A percentile compares a stretch with the other conserved stretches of the same genome.
These are phyloP conservation scores for Solanum chiquidenum DNA, from an alignment of 257 asterid species.

Conservation along the genomic window DNA sequence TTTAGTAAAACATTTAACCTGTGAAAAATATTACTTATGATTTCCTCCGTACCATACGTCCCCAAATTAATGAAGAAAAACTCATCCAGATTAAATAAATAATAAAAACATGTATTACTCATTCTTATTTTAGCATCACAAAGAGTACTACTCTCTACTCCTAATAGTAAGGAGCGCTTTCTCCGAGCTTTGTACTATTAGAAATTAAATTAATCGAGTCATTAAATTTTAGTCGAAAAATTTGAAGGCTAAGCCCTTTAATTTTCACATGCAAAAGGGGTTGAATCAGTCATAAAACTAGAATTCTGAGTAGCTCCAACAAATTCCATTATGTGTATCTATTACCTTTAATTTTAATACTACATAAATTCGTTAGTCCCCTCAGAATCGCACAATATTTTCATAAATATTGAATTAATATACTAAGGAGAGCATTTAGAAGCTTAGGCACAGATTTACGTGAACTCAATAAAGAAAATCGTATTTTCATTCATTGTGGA, in stretches of 20 bases:
- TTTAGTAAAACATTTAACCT: no score
- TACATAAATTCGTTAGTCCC: no score
- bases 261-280: neutral
- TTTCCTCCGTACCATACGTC: no score
- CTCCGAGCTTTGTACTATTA: neutral
- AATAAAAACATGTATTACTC: no score
- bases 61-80: no score
- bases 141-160: neutral
- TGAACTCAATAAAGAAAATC: neutral
- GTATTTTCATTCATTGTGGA: neutral
- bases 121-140: neutral
- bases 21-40: no score
- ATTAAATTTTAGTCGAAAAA: neutral
- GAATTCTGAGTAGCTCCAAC: neutral
- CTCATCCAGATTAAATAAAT: no score
- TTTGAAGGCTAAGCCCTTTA: neutral
- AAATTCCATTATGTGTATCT: neutral
- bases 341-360: no score
- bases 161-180: neutral
- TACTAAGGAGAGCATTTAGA: no score
- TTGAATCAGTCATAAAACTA: neutral
- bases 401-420: no score
- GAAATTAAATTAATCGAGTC: neutral
- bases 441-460: no score
- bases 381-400: no score